Base-by-base conservation (phyloP, 768 basidiomycete species). In the Leccinum obscurum region DNA sequence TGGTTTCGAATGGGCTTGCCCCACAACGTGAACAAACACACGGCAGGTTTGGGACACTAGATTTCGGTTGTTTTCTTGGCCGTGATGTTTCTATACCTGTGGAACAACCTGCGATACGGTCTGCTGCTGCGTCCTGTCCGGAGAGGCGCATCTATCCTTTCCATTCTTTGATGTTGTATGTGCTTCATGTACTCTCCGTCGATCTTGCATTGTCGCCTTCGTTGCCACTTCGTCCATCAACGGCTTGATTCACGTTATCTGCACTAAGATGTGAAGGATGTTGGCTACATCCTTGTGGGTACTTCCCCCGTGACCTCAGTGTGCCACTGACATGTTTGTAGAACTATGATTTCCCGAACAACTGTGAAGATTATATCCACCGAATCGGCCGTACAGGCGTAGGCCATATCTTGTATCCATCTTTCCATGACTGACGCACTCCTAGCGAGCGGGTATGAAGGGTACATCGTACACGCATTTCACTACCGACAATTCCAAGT, bases 301-400 rank as follows among this genome's bases (percentile, higher is more conserved):
- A 14, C 54, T 56, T 64, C 52, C 39, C 17, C 54, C 54, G 7
- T 63, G 41, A 9, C 41, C 48, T 54, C 13, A 1, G 54, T 63
- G 44, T 52, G 34, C 44, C 44, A 3, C 55, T 67, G 54, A 66
- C 59, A 15, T 54, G 15, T 35, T 37, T 55, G 3, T 65, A 95
- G 93, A 95, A 95, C 77, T 95, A 92, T 74, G 95, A 98, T 74
- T 97, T 98, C 81, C 95, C 95, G 1, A 97, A 97, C 78, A 95
- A 96, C 72, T 93, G 92, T 70, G 95, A 96, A 80, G 95, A 97
- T 76, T 98, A 98, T 77, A 94, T 98, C 62, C 96, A 99, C 78
- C 93, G 96, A 67, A 99, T 99, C 70, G 97, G 96, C 64, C 93
- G 96, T 74, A 97, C 96, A 65, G 95, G 95, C 58, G 92, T 93